These are phyloP conservation scores for Blastosporella zonata DNA, from an alignment of 1,284 basidiomycete species.

Conservation along the genomic window DNA sequence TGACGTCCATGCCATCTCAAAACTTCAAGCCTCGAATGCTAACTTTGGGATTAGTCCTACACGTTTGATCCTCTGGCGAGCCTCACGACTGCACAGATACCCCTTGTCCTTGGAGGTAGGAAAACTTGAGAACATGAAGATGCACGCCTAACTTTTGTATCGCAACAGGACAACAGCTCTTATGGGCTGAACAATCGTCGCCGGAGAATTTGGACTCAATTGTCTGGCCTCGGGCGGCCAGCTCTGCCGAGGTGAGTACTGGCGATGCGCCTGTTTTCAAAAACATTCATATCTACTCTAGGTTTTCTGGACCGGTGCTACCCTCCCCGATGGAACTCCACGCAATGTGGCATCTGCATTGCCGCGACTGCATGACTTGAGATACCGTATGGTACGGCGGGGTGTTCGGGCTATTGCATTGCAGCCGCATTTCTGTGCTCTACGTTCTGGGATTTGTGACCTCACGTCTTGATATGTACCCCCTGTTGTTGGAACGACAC, in stretches of 20 bases:
- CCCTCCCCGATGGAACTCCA: conserved; percentile 44
- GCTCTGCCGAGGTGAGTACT: conserved; percentile 57
- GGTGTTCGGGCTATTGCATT: conserved; percentile 68
- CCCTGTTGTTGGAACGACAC: neutral
- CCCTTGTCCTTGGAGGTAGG: conserved; percentile 67
- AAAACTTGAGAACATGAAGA: neutral
- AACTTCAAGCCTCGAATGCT: neutral
- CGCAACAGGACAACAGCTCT: conserved; percentile 56
- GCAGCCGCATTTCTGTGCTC: conserved; percentile 81
- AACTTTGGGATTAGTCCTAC: conserved; percentile 42
- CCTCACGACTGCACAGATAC: conserved; percentile 45
- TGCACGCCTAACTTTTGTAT: neutral
- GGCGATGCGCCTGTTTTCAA: neutral
- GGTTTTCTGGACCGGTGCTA: conserved; percentile 69
- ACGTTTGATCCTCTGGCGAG: conserved; percentile 70
- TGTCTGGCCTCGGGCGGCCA: conserved; percentile 78
- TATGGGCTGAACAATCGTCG: conserved; percentile 80
- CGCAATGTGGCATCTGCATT: conserved; percentile 61
- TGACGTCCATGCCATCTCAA: neutral
- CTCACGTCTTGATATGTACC: conserved; percentile 4
- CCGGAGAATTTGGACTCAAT: conserved; percentile 69
- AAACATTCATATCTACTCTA: conserved; percentile 25
- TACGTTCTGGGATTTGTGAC: conserved; percentile 64
- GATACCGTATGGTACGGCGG: conserved; percentile 65
- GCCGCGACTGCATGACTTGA: conserved; percentile 73